Base-by-base conservation (phyloP, 169 alveolate genomes). In the Haemoproteus tartakovskyi region DNA sequence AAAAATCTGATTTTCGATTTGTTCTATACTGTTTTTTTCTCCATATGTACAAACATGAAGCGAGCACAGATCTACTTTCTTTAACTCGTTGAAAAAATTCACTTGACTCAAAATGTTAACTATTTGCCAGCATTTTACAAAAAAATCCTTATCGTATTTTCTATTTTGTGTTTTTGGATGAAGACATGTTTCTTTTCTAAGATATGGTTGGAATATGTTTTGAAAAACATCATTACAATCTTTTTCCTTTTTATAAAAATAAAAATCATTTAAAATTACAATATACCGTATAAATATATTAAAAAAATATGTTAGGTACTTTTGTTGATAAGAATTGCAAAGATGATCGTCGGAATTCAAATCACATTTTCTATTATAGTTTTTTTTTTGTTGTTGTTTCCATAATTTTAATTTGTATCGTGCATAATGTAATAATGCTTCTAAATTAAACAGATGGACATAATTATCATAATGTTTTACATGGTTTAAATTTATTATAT, bases 401-500 rank as follows among this genome's bases (percentile, higher is more conserved):
- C 3, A 74, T 59, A 16, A 18, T 38, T 38, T 26, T 27, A 56
- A 57, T 45, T 74, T 74, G 41, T 57, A 14, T n/a, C 45, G 41
- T 24, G 84, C 40, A 74, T 56, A 50, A 21, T 45, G 29, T 43
- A 74, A 56, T 60, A 74, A 56, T 19, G 84, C 41, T n/a, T 57
- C 46, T 43, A 74, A 11, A 24, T 54, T 50, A 33, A 56, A 74
- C 40, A 56, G 3, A 33, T 27, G 40, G 46, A 74, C 51, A 30
- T 30, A 56, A 19, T 74, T 26, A 46, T 56, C 84, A 60, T 43
- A 74, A 74, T 56, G 46, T 74, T 36, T 56, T 24, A 74, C 78
- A 22, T 78, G 54, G 57, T 74, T 74, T 56, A 74, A 29, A 60
- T 74, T 74, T 19, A 57, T 57, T 12, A 74, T 74, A 43, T 74